Evolutionary conservation across 805 yeast genomes (phyloP).

Genomic region (Nakazawaea ernobii): DNA sequence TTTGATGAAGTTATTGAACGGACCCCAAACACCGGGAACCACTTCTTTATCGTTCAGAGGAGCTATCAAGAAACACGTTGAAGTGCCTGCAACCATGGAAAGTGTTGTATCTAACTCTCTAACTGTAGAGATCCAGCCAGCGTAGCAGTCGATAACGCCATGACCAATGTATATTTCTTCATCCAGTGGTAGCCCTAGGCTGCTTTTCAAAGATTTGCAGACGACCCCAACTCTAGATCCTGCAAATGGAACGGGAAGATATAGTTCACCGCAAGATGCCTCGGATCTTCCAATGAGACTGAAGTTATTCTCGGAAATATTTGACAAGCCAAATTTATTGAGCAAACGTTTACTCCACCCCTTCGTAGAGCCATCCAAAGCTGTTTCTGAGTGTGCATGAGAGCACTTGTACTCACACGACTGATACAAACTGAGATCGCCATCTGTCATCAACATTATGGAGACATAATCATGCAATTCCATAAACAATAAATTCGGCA

Average conservation of each 20-base stretch:
- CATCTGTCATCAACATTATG: slow-evolving; percentile 18
- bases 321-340: slow-evolving; percentile 15
- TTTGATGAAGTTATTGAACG: slow-evolving; percentile 34
- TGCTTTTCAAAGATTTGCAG: neutral
- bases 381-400: slow-evolving; percentile 22
- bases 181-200: neutral
- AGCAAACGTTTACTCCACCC: slow-evolving; percentile 41
- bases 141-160: slow-evolving; percentile 58
- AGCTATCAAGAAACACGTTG: slow-evolving; percentile 45
- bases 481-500: slow-evolving; percentile 30
- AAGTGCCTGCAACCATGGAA: slow-evolving; percentile 57
- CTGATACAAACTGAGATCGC: slow-evolving; percentile 14
- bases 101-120: slow-evolving; percentile 20
- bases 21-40: slow-evolving; percentile 56
- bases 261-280: neutral
- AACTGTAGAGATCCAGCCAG: slow-evolving; percentile 43
- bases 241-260: slow-evolving; percentile 22
- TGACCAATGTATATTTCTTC: slow-evolving; percentile 24
- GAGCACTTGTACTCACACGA: neutral
- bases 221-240: slow-evolving; percentile 25
- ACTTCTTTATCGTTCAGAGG: slow-evolving; percentile 13
- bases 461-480: slow-evolving; percentile 47
- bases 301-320: slow-evolving; percentile 13
- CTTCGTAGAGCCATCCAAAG: slow-evolving; percentile 52
- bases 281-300: slow-evolving; percentile 27